Evolutionary conservation across 208 protist genomes (phyloP), one percentile per base, ranked within the genome.

Genomic region (Porcisia deanei): DNA sequence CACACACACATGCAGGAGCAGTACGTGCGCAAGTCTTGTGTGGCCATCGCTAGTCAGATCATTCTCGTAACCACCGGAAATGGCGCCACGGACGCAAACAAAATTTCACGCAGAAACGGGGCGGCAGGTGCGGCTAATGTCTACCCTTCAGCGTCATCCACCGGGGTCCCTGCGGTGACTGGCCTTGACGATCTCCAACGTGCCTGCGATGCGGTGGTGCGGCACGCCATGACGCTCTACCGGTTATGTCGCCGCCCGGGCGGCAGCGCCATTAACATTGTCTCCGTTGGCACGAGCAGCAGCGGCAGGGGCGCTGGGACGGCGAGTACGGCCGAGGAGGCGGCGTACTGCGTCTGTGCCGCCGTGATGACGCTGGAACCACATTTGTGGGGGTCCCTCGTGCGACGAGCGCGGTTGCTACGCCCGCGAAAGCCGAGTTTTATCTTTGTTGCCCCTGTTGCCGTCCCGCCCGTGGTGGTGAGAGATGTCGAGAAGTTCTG

Each of bases 341-440:
- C 91, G 0, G 91, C 85, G 34, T 90, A 81, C 72, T 95, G 91
- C 75, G 87, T 91, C 53, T 87, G 88, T 22, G 88, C 88, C 2
- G 81, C 80, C 3, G 30, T 93, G 25, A 75, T 87, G 41, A 78
- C 76, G 7, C 70, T 78, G 39, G 79, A 90, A 64, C 85, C 88
- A 43, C 16, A 22, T 34, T 45, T 94, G 12, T 94, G 90, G 90
- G 61, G 39, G 18, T 58, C 83, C 2, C 72, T 94, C 20, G 73
- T 64, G 22, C 60, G 82, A 18, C 85, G 88, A 39, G 88, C 86
- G 53, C 74, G 66, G 65, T 64, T 80, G 55, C 66, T 94, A 57
- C 88, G 79, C 18, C 88, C 85, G 39, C 84, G 85, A 30, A 64
- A 70, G 39, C 86, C 88, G 0, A 84, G 82, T 41, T 71, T 94